These are phyloP conservation scores for Hemerocallis citrina DNA, from an alignment of 106 monocot species.

Conservation along the genomic window DNA sequence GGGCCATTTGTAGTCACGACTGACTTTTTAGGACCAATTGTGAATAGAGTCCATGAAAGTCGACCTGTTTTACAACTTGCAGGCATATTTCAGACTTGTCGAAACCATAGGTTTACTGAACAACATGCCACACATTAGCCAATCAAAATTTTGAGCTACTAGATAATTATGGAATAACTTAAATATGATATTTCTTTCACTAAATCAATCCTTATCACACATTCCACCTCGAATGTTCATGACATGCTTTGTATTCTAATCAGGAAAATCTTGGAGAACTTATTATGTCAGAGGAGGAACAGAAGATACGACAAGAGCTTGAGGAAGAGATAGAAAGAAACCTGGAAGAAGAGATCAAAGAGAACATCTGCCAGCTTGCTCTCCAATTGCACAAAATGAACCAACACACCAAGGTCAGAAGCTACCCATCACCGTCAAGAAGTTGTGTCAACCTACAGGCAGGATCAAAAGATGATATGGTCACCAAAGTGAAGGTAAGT, in stretches of 20 bases:
- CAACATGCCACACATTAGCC: background rate
- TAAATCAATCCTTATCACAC: background rate
- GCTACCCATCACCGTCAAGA: background rate
- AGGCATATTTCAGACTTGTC: background rate
- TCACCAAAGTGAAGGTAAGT: background rate
- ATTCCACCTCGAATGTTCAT: background rate
- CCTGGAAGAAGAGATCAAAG: conserved; percentile 44
- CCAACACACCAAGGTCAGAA: conserved; percentile 7
- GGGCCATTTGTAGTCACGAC: too few relatives aligned
- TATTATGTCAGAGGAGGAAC: conserved; percentile 13
- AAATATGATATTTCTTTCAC: background rate
- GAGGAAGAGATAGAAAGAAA: conserved; percentile 23
- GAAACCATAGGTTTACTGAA: background rate
- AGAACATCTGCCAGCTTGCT: conserved; percentile 12
- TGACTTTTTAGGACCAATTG: too few relatives aligned
- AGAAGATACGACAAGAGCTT: conserved; percentile 22
- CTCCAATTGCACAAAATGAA: conserved; percentile 21
- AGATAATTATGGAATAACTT: background rate
- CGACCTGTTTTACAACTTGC: background rate
- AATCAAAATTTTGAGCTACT: background rate
- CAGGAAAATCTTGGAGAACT: background rate
- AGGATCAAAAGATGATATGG: background rate
- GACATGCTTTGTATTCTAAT: too few relatives aligned
- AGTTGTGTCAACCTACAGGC: background rate
- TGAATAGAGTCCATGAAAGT: too few relatives aligned